Conservation (phyloP, 805 yeast species). For the Ogataea neopini region DNA sequence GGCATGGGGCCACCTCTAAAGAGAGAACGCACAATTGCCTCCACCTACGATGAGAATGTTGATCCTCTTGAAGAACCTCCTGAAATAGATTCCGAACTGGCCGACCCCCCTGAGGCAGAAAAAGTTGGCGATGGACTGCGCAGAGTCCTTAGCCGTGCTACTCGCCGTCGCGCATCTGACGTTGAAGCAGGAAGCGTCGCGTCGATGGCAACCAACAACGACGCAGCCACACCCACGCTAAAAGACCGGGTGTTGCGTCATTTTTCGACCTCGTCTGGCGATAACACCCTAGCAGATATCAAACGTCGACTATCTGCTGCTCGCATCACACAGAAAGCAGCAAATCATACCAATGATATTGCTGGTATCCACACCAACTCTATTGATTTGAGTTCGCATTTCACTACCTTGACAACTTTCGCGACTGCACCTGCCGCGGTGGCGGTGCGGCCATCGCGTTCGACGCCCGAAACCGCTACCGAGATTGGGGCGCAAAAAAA, state of each 20-base stretch:
- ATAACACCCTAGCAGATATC: slow-evolving; percentile 33
- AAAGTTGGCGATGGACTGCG: slow-evolving; percentile 29
- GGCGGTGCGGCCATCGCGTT: slow-evolving; percentile 1
- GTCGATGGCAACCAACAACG: not conserved
- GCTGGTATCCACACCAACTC: slow-evolving; percentile 43
- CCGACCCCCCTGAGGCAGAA: slow-evolving; percentile 24
- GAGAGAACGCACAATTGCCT: slow-evolving; percentile 60
- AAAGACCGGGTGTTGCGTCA: slow-evolving; percentile 28
- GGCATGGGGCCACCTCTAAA: slow-evolving; percentile 72
- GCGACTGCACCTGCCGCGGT: slow-evolving; percentile 3
- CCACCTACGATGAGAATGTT: slow-evolving; percentile 26
- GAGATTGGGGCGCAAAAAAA: slow-evolving; percentile 1
- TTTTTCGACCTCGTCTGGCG: slow-evolving; percentile 34
- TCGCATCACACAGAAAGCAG: slow-evolving; percentile 43
- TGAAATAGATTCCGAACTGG: slow-evolving; percentile 25
- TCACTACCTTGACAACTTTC: not conserved
- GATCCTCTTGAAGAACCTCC: not conserved
- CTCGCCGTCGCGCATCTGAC: slow-evolving; percentile 20
- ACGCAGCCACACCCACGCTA: slow-evolving; percentile 1
- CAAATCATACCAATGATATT: slow-evolving; percentile 43
- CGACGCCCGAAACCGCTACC: not conserved
- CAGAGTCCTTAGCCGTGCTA: slow-evolving; percentile 21
- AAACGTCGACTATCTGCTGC: slow-evolving; percentile 36
- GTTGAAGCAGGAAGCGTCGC: slow-evolving; percentile 23
- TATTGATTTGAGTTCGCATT: slow-evolving; percentile 15